Percentiles rank a stretch among this genome's conserved stretches.
Evolutionary conservation across 768 basidiomycete species (phyloP).

Genomic region (Kwoniella dejecticola): DNA sequence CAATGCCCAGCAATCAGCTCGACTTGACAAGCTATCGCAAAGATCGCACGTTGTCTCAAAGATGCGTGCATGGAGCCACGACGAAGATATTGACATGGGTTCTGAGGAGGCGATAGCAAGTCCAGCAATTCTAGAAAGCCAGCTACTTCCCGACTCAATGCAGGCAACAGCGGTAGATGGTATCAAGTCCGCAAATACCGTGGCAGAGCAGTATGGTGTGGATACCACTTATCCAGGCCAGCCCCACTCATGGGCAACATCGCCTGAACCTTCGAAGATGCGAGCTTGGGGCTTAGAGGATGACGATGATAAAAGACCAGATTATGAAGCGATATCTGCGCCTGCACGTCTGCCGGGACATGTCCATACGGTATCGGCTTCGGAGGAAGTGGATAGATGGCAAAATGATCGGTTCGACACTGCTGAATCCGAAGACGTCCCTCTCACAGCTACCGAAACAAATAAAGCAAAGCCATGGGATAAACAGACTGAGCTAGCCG

Average conservation of each 20-base stretch:
- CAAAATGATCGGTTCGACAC: not conserved
- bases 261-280: constrained; percentile 12
- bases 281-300: constrained; percentile 12
- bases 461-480: not conserved
- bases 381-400: not conserved
- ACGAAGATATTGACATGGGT: not conserved
- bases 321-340: not conserved
- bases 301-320: not conserved
- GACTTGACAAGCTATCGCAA: too few relatives aligned
- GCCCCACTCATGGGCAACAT: not conserved
- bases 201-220: too few relatives aligned
- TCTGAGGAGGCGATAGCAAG: not conserved
- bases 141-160: too few relatives aligned
- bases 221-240: too few relatives aligned
- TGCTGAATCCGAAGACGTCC: not conserved
- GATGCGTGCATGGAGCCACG: constrained; percentile 7
- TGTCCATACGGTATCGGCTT: not conserved
- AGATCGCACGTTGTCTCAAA: too few relatives aligned
- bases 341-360: not conserved
- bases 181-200: too few relatives aligned
- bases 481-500: not conserved
- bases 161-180: too few relatives aligned
- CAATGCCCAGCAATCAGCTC: too few relatives aligned
- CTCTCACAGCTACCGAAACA: not conserved
- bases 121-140: not conserved